Conservation (phyloP, 176 grass and related monocot genomes). For the Hsuehochloa calcarea region DNA sequence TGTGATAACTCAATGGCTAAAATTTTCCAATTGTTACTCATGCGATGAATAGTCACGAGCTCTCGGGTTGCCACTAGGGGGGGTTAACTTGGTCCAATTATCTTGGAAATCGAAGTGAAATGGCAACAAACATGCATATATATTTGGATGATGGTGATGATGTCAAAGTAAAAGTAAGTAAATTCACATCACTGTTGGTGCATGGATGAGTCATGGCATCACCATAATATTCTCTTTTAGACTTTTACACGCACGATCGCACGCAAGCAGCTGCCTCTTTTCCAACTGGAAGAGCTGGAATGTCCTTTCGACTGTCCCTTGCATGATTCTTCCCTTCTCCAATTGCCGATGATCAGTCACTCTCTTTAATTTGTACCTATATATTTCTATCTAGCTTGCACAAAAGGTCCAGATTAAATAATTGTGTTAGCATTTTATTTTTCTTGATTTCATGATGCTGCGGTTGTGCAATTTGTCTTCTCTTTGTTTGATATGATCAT, state of each 20-base stretch:
- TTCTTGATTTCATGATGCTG: too few species aligned
- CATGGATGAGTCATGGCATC: not conserved
- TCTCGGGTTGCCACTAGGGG: not conserved
- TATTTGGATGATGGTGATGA: not conserved
- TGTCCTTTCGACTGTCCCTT: too few species aligned
- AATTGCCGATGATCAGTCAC: too few species aligned
- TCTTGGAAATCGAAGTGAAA: not conserved
- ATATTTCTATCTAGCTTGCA: too few species aligned
- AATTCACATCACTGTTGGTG: not conserved
- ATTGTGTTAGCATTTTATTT: too few species aligned
- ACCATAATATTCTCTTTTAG: too few species aligned
- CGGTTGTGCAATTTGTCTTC: not conserved
- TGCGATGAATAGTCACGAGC: not conserved
- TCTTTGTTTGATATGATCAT: not conserved
- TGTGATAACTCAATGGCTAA: not conserved
- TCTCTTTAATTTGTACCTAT: too few species aligned
- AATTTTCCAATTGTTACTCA: not conserved
- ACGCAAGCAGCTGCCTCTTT: not conserved
- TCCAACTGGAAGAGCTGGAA: not conserved
- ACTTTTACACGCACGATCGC: not conserved
- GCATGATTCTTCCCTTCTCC: too few species aligned
- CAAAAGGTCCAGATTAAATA: too few species aligned
- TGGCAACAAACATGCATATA: not conserved
- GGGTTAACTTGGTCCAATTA: not conserved
- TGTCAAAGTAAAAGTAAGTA: too few species aligned